phyloP scores from a whole-genome alignment of 495 filamentous ascomycete species.

The Bacidia rubella region DNA sequence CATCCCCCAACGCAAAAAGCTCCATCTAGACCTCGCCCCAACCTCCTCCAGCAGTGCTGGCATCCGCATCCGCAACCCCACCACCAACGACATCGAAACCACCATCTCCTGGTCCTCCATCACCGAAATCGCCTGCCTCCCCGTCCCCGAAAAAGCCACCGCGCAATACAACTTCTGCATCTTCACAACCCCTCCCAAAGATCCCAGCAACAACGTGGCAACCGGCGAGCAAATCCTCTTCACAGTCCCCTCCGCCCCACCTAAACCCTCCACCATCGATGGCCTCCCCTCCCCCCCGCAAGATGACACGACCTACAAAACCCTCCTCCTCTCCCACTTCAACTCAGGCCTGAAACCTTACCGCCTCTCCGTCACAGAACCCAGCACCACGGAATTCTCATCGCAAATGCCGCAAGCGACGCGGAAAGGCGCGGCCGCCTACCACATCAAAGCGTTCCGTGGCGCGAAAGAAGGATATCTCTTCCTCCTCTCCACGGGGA shows the following conservation, averaged over 20 bases:
- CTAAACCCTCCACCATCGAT: constrained; percentile 45
- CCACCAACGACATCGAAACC: constrained; percentile 52
- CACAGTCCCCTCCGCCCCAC: constrained; percentile 59
- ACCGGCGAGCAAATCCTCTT: constrained; percentile 63
- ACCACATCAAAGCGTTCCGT: constrained; percentile 78
- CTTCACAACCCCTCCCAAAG: constrained; percentile 43
- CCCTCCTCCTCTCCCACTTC: constrained; percentile 48
- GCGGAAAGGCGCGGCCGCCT: constrained; percentile 79
- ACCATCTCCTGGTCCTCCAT: constrained; percentile 59
- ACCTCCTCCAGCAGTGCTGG: constrained; percentile 34
- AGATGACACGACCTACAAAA: constrained; percentile 46
- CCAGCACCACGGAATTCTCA: constrained; percentile 62
- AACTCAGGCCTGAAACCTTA: constrained; percentile 41
- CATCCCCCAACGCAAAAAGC: constrained; percentile 86
- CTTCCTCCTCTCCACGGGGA: constrained; percentile 75
- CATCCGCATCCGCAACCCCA: constrained; percentile 49
- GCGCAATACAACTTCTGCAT: constrained; percentile 83
- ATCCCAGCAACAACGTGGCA: constrained; percentile 14
- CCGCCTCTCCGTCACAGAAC: constrained; percentile 48
- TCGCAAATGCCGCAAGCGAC: constrained; percentile 68
- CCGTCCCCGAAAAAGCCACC: constrained; percentile 81
- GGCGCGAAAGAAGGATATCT: constrained; percentile 92
- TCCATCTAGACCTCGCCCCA: constrained; percentile 53
- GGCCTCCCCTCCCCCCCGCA: constrained; percentile 27
- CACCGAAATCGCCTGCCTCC: constrained; percentile 71